Evolutionary conservation across 441 rosid species (phyloP).

Genomic region (Raphanus hybrid): DNA sequence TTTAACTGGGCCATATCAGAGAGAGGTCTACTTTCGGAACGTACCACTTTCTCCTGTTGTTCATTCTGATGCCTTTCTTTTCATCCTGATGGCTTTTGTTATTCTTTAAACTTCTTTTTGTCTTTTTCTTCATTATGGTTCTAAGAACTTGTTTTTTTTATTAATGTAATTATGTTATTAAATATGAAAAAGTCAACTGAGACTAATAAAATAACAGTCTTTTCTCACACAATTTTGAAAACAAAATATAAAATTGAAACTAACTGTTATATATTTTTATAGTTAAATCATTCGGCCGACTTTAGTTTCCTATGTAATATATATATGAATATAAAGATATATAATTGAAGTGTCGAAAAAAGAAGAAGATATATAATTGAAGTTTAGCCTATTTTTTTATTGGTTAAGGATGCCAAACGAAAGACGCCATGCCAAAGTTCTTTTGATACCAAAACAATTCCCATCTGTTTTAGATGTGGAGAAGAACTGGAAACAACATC

Average conservation of each 20-base stretch:
- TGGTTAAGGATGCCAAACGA: too few species aligned
- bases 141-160: constrained; percentile 18
- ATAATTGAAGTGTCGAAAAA: neutral
- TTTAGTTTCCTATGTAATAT: too few species aligned
- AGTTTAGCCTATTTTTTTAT: too few species aligned
- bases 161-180: neutral
- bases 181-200: constrained; percentile 27
- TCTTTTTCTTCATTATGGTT: constrained; percentile 29
- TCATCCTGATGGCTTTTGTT: too few species aligned
- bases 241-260: neutral
- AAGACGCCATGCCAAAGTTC: too few species aligned
- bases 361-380: too few species aligned
- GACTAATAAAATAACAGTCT: constrained; percentile 18
- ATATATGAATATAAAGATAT: too few species aligned
- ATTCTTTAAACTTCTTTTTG: constrained; percentile 21
- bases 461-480: neutral
- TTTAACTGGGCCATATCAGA: constrained; percentile 20
- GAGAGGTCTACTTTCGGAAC: constrained; percentile 26
- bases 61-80: too few species aligned
- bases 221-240: neutral
- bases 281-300: too few species aligned
- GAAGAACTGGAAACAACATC: neutral
- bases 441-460: neutral
- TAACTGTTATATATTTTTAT: too few species aligned
- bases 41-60: constrained; percentile 13